Conservation (phyloP, 2,329 filamentous ascomycete genomes). For the Zymoseptoria ardabiliae region DNA sequence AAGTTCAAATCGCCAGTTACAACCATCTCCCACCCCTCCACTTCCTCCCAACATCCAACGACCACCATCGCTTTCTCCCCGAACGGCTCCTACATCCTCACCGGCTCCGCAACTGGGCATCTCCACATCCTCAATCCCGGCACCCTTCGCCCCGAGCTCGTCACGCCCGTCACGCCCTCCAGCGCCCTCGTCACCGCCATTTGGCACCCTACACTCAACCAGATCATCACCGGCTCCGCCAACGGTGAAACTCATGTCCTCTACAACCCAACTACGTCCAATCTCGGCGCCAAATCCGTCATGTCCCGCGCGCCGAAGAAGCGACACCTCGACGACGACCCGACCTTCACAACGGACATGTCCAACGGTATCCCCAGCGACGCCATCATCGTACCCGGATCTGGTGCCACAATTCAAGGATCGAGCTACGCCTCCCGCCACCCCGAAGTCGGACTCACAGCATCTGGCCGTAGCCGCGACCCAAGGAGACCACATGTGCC, state of each 20-base stretch:
- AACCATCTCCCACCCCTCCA: constrained; percentile 69
- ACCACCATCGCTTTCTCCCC: constrained; percentile 87
- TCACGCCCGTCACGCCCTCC: constrained; percentile 81
- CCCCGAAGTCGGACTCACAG: constrained; percentile 66
- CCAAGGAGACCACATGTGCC: constrained; percentile 80
- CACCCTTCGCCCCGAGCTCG: constrained; percentile 74
- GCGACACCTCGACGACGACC: constrained; percentile 90
- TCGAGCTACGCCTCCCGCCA: constrained; percentile 52
- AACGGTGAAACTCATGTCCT: constrained; percentile 85
- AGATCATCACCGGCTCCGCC: constrained; percentile 88
- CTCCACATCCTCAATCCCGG: constrained; percentile 91
- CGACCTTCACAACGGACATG: constrained; percentile 76
- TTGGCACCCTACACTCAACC: constrained; percentile 93
- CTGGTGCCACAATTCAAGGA: constrained; percentile 36
- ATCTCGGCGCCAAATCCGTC: constrained; percentile 73
- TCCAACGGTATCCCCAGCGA: constrained; percentile 76
- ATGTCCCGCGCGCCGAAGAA: constrained; percentile 93
- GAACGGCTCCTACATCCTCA: constrained; percentile 74
- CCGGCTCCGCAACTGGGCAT: constrained; percentile 76
- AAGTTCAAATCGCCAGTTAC: constrained; percentile 90
- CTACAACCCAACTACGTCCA: constrained; percentile 80
- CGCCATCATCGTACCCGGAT: constrained; percentile 56
- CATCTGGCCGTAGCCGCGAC: constrained; percentile 68
- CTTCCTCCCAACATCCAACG: constrained; percentile 73
- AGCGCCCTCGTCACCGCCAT: constrained; percentile 74